phyloP scores from a whole-genome alignment of 345 rosid genomes.

The Melastoma malabathricum region DNA sequence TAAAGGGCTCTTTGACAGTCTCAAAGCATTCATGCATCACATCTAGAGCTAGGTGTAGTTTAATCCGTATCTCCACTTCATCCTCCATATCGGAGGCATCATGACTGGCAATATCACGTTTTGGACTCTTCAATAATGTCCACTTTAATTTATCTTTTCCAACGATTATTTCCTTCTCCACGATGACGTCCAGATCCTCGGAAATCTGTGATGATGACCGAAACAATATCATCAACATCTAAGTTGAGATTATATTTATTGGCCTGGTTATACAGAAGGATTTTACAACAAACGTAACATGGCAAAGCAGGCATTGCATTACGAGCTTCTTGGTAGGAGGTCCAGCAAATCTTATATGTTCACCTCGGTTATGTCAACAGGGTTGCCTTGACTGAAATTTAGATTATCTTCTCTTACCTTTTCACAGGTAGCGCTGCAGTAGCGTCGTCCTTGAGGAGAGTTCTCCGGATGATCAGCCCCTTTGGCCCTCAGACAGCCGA shows the following conservation, averaged over 20 bases:
- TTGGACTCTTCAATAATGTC: slow-evolving; percentile 39
- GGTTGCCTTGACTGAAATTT: neutral
- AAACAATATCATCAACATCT: neutral
- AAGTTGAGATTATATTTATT: too few relatives aligned
- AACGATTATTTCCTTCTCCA: slow-evolving; percentile 47
- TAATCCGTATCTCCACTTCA: slow-evolving; percentile 38
- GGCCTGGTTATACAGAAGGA: too few relatives aligned
- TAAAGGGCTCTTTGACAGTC: slow-evolving; percentile 38
- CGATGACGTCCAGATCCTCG: slow-evolving; percentile 37
- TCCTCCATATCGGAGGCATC: slow-evolving; percentile 24
- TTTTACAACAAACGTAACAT: too few relatives aligned
- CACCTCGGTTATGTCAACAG: slow-evolving; percentile 9
- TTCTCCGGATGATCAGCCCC: slow-evolving; percentile 10
- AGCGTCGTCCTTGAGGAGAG: slow-evolving; percentile 28
- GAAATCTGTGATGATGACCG: slow-evolving; percentile 36
- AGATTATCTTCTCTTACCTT: neutral
- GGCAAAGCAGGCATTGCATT: too few relatives aligned
- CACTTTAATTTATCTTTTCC: slow-evolving; percentile 53
- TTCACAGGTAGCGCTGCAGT: slow-evolving; percentile 36
- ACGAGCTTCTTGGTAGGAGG: neutral
- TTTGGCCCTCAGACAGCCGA: slow-evolving; percentile 23
- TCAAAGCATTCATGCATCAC: slow-evolving; percentile 91
- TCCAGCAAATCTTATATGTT: neutral
- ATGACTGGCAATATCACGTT: slow-evolving; percentile 14
- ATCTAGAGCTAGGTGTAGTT: slow-evolving; percentile 51